A percentile compares a stretch with the other conserved stretches of the same genome.
Conservation (phyloP, 768 basidiomycete species). For the Mycena maculata region DNA sequence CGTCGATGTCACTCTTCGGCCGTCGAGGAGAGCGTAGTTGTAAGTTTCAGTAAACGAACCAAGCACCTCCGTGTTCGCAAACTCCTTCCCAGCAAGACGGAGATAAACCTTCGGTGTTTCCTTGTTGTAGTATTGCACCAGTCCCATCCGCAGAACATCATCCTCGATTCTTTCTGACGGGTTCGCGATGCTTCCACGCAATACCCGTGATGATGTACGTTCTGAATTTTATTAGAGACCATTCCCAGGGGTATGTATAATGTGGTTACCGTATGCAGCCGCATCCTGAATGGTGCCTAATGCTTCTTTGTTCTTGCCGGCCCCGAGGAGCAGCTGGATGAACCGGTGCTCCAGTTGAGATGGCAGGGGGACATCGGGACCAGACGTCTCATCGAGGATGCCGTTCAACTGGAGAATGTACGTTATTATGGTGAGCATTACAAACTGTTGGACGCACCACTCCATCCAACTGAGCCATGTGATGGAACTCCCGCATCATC, state of each 20-base stretch:
- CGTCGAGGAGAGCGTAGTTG: slow-evolving; percentile 29
- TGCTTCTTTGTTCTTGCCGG: not conserved
- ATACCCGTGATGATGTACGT: not conserved
- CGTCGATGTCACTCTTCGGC: slow-evolving; percentile 28
- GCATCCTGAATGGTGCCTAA: not conserved
- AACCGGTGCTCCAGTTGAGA: not conserved
- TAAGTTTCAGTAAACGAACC: not conserved
- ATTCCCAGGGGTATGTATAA: not conserved
- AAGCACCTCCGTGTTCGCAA: not conserved
- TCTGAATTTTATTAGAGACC: not conserved
- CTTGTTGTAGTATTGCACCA: slow-evolving; percentile 11
- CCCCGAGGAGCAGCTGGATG: not conserved
- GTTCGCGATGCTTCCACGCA: not conserved
- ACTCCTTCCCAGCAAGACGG: not conserved
- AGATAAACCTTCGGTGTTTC: not conserved
- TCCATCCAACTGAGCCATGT: slow-evolving; percentile 20
- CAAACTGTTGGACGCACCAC: not conserved
- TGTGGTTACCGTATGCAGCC: not conserved
- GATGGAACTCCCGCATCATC: slow-evolving; percentile 42
- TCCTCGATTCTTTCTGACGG: not conserved
- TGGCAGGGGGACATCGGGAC: not conserved
- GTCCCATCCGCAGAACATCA: not conserved
- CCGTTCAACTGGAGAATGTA: not conserved
- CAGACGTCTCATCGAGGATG: not conserved
- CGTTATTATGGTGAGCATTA: not conserved